Percentiles rank a stretch among this genome's conserved stretches.
These are phyloP conservation scores for Neobulgaria alba DNA, from an alignment of 2,329 filamentous ascomycete genomes.

Conservation along the genomic window DNA sequence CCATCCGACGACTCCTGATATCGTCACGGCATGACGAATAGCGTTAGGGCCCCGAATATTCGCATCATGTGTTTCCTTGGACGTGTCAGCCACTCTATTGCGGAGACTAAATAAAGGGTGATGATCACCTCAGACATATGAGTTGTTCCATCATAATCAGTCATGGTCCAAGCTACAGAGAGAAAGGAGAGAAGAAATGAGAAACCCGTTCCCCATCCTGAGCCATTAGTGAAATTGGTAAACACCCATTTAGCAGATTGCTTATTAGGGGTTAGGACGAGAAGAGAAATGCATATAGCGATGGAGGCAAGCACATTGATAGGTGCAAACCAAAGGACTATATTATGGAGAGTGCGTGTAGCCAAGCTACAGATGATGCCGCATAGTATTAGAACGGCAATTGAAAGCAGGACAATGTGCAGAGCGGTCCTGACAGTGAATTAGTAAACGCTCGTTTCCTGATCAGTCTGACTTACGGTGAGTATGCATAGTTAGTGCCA, in stretches of 20 bases:
- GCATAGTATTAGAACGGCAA: conserved; percentile 44
- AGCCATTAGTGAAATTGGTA: conserved; percentile 50
- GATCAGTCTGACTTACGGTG: conserved; percentile 52
- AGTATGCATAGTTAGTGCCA: conserved; percentile 41
- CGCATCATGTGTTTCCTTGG: conserved; percentile 57
- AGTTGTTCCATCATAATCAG: conserved; percentile 58
- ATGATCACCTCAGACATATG: conserved; percentile 63
- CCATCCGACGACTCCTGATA: conserved; percentile 53
- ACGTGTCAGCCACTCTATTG: conserved; percentile 60
- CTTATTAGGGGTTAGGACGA: conserved; percentile 50
- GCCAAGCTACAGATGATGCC: conserved; percentile 53
- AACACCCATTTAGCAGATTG: conserved; percentile 53
- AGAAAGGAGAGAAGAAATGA: conserved; percentile 52
- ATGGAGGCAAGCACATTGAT: conserved; percentile 56
- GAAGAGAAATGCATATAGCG: conserved; percentile 48
- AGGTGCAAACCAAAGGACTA: conserved; percentile 57
- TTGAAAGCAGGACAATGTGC: conserved; percentile 49
- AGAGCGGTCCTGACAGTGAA: conserved; percentile 39
- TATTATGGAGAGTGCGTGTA: conserved; percentile 48
- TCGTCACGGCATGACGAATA: conserved; percentile 49
- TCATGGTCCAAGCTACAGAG: conserved; percentile 57
- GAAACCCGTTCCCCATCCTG: conserved; percentile 53
- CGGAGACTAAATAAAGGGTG: too few relatives aligned
- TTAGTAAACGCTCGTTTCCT: too few relatives aligned
- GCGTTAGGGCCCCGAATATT: conserved; percentile 50